These are phyloP conservation scores for Auricularia auricula-judae DNA, from an alignment of 768 basidiomycete genomes.

Conservation along the genomic window DNA sequence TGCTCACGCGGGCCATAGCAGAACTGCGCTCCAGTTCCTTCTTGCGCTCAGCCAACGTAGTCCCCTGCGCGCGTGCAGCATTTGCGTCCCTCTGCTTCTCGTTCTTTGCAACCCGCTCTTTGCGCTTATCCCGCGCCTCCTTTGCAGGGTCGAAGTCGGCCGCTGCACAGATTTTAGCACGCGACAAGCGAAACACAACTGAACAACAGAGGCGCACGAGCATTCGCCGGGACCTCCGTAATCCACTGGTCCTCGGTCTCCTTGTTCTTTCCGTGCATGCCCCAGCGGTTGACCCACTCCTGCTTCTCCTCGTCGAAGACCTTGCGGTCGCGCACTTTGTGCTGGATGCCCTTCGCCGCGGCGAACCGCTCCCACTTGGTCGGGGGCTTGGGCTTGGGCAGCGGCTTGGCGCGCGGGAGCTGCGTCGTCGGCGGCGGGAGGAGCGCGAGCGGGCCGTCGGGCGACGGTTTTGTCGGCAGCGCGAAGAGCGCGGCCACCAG, in stretches of 20 bases:
- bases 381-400: slow-evolving; percentile 83
- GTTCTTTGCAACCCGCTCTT: slow-evolving; percentile 76
- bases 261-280: slow-evolving; percentile 81
- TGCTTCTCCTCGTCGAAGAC: slow-evolving; percentile 93
- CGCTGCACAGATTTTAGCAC: slow-evolving; percentile 32
- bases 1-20: slow-evolving; percentile 67
- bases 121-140: slow-evolving; percentile 66
- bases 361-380: slow-evolving; percentile 99
- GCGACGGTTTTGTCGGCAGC: slow-evolving; percentile 64
- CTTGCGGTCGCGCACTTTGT: slow-evolving; percentile 64
- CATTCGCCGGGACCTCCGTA: slow-evolving; percentile 77
- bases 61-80: slow-evolving; percentile 40
- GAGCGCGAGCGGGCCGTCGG: slow-evolving; percentile 72
- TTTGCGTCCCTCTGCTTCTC: slow-evolving; percentile 67
- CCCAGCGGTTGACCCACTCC: slow-evolving; percentile 89
- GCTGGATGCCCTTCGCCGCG: slow-evolving; percentile 83
- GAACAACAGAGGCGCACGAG: slow-evolving; percentile 43
- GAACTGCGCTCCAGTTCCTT: slow-evolving; percentile 65
- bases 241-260: slow-evolving; percentile 82
- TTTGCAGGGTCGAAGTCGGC: slow-evolving; percentile 72
- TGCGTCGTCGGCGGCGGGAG: slow-evolving; percentile 68
- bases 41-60: slow-evolving; percentile 39
- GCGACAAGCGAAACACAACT: background rate
- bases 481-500: slow-evolving; percentile 72
- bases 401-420: slow-evolving; percentile 82